Conservation (phyloP, 2,329 filamentous ascomycete species). For the Ophiosphaerella narmari region DNA sequence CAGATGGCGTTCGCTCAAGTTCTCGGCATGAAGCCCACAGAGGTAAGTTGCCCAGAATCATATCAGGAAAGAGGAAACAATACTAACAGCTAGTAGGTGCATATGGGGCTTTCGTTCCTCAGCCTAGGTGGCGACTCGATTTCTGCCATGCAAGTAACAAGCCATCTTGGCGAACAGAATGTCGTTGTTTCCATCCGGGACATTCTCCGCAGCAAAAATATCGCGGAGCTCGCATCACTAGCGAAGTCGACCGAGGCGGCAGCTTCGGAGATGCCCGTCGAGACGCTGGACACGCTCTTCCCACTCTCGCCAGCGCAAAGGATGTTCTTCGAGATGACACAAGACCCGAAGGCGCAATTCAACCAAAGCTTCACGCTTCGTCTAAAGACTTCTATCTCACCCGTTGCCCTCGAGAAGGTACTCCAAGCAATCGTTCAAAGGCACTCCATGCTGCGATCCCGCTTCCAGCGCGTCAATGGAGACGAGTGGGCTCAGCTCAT, state of each 20-base stretch:
- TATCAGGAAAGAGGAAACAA: too few species aligned
- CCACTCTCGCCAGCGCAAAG: conserved; percentile 19
- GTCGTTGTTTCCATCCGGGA: too few species aligned
- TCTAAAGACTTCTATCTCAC: not conserved
- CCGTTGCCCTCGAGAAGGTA: not conserved
- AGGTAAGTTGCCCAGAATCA: too few species aligned
- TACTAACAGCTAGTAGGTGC: too few species aligned
- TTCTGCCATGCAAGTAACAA: conserved; percentile 18
- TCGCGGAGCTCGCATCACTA: too few species aligned
- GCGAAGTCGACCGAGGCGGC: too few species aligned
- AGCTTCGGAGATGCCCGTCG: not conserved
- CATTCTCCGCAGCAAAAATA: too few species aligned
- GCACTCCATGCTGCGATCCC: conserved; percentile 23
- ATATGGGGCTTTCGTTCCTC: conserved; percentile 18
- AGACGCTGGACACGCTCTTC: conserved; percentile 10
- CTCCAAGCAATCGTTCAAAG: conserved; percentile 7
- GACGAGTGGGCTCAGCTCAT: conserved; percentile 22
- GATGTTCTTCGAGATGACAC: conserved; percentile 12
- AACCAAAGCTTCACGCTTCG: conserved; percentile 5
- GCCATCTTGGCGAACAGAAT: too few species aligned
- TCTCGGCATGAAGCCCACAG: too few species aligned
- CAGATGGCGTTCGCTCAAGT: too few species aligned
- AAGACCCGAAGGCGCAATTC: not conserved
- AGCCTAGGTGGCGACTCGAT: conserved; percentile 31
- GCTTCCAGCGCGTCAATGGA: conserved; percentile 10